Percentiles rank a stretch among this genome's conserved stretches.
Conservation (phyloP, 352 stramenopile species). For the Globisporangium cystogenes region DNA sequence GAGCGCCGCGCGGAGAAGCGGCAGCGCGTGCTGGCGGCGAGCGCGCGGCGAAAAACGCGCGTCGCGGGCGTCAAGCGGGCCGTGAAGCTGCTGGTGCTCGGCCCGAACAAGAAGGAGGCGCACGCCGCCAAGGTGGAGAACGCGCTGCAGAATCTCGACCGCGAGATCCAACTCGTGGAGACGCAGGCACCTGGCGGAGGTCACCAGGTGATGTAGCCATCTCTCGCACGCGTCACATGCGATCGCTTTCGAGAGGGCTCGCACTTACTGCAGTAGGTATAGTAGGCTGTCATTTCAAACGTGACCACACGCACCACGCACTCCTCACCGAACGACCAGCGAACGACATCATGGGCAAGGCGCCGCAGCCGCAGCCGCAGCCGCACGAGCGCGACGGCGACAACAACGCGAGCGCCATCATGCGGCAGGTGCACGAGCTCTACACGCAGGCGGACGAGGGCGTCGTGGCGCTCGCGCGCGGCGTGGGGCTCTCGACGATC, state of each 20-base stretch:
- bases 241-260: background rate
- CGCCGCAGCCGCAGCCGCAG: background rate
- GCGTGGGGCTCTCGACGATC: constrained; percentile 25
- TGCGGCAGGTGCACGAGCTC: constrained; percentile 30
- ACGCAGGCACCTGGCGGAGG: too few species aligned
- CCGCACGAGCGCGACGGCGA: constrained; percentile 8
- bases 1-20: background rate
- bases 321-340: too few species aligned
- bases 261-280: too few species aligned
- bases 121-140: background rate
- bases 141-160: background rate
- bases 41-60: too few species aligned
- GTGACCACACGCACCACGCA: too few species aligned
- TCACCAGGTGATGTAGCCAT: background rate
- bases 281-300: too few species aligned
- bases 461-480: constrained; percentile 21
- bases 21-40: background rate
- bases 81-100: background rate
- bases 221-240: background rate
- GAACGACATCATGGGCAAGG: background rate
- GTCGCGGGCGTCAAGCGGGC: background rate
- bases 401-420: constrained; percentile 26
- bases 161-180: background rate
- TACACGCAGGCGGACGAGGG: constrained; percentile 23
- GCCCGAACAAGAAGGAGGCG: background rate